Evolutionary conservation across 2,329 filamentous ascomycete genomes (phyloP).

Genomic region (Scortechinia acanthostroma): DNA sequence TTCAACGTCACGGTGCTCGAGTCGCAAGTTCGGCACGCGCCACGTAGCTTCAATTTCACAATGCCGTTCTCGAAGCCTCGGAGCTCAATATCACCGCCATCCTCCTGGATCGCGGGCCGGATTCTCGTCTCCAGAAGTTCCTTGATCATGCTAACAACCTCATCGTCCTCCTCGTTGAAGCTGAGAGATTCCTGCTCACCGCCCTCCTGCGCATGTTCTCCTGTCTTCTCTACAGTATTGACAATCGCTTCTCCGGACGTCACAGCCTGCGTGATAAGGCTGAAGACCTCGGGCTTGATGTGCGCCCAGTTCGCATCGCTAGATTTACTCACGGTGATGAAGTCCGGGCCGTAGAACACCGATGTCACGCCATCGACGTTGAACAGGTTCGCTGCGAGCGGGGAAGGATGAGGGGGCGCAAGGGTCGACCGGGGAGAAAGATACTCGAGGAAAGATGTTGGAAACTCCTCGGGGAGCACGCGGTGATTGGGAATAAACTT

Average conservation of each 20-base stretch:
- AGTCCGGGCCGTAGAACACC: conserved; percentile 89
- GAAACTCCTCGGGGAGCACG: conserved; percentile 69
- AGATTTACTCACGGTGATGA: conserved; percentile 93
- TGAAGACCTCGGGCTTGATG: conserved; percentile 90
- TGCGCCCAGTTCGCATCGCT: conserved; percentile 86
- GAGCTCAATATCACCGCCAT: conserved; percentile 95
- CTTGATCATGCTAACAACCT: conserved; percentile 97
- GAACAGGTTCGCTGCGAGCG: conserved; percentile 81
- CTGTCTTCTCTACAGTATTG: conserved; percentile 55
- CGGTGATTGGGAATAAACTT: conserved; percentile 92
- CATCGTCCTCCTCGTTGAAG: conserved; percentile 84
- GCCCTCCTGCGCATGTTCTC: conserved; percentile 35
- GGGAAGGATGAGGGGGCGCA: conserved; percentile 81
- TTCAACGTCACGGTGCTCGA: conserved; percentile 94
- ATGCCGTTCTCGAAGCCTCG: conserved; percentile 79
- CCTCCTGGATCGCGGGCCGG: conserved; percentile 90
- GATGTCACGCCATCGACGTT: conserved; percentile 90
- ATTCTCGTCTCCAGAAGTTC: conserved; percentile 93
- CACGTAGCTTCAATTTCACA: conserved; percentile 80
- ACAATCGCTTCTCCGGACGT: conserved; percentile 79
- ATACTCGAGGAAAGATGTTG: conserved; percentile 82
- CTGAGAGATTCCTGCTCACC: conserved; percentile 62
- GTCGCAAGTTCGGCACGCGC: conserved; percentile 91
- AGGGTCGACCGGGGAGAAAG: conserved; percentile 81
- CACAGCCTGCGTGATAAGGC: conserved; percentile 86